Evolutionary conservation across 2,329 filamentous ascomycete genomes (phyloP), one percentile per base, ranked within the genome.

Genomic region (Teratosphaeria destructans): DNA sequence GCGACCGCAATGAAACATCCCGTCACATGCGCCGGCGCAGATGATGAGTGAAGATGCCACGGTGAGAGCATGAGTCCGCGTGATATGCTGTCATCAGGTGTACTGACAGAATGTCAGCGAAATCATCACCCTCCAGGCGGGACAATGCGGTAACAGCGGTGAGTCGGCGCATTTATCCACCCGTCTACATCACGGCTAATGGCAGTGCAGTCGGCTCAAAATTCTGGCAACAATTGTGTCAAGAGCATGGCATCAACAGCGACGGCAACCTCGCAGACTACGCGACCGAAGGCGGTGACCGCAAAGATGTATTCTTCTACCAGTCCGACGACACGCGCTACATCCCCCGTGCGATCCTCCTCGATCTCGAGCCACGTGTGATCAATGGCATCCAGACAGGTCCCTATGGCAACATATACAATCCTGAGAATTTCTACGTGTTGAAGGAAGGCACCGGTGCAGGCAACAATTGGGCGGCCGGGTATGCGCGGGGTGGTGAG

Each of bases 121-220:
- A 84, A 99, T 99, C 71, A 99, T 99, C 77, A 99, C 95, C 63
- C 88, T 99, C 70, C 94, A 99, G 79, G 93, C 95, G 66, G 94
- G 94, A 83, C 94, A 97, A 78, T 97, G 94, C 82, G 94, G 93
- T 83, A 97, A 97, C 79, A 96, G 92, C 85, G 93, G 92, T 96
- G 74, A 81, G 89, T 88, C 39, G n/a, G 59, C 39, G 53, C 55
- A 55, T 35, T 35, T 6, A 27, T 29, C n/a, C 55, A 37, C 56
- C 61, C 54, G 52, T 32, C 8, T 37, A 11, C 58, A 58, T 37
- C 16, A 49, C 43, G 1, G n/a, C 43, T 54, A 34, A 54, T 12
- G 27, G 53, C 53, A 26, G n/a, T 19, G 47, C 70, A 96, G 91
- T 97, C 74, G 94, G 94, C 61, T 93, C 90, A 71, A 90, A 97